phyloP scores from a whole-genome alignment of 2,329 filamentous ascomycete genomes.

The Paecilomyces formosus region DNA sequence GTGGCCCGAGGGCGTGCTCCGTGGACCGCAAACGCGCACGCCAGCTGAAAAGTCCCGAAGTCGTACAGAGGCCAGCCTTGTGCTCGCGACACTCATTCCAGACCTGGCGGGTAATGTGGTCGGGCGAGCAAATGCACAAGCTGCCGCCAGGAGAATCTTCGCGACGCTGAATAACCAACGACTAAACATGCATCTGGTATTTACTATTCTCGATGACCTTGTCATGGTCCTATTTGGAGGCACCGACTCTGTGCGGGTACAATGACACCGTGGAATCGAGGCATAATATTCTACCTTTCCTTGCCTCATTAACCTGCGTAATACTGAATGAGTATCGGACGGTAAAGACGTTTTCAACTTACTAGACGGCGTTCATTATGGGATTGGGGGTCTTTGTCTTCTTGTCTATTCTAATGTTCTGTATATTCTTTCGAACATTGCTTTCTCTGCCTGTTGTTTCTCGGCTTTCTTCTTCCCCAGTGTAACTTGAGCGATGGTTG shows the following conservation, averaged over 20 bases:
- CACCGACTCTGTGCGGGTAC: conserved; percentile 9
- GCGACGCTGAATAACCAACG: conserved; percentile 85
- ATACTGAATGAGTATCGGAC: background rate
- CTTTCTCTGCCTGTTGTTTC: background rate
- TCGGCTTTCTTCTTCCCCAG: background rate
- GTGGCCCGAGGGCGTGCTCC: conserved; percentile 60
- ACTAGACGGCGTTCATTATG: background rate
- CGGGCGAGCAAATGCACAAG: conserved; percentile 82
- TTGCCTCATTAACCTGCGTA: background rate
- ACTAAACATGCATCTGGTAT: conserved; percentile 69
- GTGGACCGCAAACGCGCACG: conserved; percentile 51
- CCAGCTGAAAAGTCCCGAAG: conserved; percentile 69
- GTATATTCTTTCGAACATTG: background rate
- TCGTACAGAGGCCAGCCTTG: conserved; percentile 76
- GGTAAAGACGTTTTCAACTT: background rate
- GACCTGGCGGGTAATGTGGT: conserved; percentile 91
- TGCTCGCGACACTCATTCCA: conserved; percentile 82
- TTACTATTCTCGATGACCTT: conserved; percentile 65
- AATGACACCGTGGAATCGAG: background rate
- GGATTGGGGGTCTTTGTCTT: background rate
- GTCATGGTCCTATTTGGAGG: conserved; percentile 55
- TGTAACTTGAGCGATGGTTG: background rate
- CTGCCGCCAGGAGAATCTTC: conserved; percentile 79
- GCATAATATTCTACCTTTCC: background rate
- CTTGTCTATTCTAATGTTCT: background rate